Evolutionary conservation across 2,329 filamentous ascomycete species (phyloP).

Genomic region (Fusarium globosum): DNA sequence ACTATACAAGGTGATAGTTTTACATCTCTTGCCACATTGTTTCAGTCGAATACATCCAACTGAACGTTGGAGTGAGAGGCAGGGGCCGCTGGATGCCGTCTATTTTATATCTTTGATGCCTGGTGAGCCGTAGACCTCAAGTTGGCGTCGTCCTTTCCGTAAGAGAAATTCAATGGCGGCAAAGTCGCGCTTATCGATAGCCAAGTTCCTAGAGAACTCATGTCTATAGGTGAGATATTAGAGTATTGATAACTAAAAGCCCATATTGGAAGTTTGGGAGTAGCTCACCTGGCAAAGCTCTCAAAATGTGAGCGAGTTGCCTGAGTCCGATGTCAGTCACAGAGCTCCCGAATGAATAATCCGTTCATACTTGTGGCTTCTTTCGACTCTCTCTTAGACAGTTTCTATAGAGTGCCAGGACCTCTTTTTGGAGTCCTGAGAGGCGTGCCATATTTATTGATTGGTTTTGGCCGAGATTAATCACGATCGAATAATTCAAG

Average conservation of each 20-base stretch:
- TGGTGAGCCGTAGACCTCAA: conserved; percentile 83
- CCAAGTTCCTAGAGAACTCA: conserved; percentile 79
- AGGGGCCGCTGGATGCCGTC: neutral
- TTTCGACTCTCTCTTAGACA: conserved; percentile 84
- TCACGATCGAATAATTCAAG: neutral
- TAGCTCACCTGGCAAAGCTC: conserved; percentile 68
- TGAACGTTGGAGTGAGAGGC: neutral
- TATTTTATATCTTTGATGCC: conserved; percentile 79
- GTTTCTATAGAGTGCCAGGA: conserved; percentile 84
- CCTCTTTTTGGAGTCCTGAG: conserved; percentile 91
- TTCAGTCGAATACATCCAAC: neutral
- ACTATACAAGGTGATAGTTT: neutral
- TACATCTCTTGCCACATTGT: conserved; percentile 1
- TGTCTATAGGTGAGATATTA: conserved; percentile 56
- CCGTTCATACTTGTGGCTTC: conserved; percentile 74
- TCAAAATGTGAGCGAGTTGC: conserved; percentile 70
- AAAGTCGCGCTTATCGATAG: conserved; percentile 86
- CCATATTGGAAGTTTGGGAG: neutral
- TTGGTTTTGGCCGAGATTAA: neutral
- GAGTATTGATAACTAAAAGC: neutral
- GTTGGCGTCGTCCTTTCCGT: conserved; percentile 81
- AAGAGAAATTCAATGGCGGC: conserved; percentile 85
- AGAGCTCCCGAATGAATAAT: neutral
- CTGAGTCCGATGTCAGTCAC: conserved; percentile 45
- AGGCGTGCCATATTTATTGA: conserved; percentile 53